phyloP scores from a whole-genome alignment of 2,329 filamentous ascomycete genomes.

The Hirsutella rhossiliensis region DNA sequence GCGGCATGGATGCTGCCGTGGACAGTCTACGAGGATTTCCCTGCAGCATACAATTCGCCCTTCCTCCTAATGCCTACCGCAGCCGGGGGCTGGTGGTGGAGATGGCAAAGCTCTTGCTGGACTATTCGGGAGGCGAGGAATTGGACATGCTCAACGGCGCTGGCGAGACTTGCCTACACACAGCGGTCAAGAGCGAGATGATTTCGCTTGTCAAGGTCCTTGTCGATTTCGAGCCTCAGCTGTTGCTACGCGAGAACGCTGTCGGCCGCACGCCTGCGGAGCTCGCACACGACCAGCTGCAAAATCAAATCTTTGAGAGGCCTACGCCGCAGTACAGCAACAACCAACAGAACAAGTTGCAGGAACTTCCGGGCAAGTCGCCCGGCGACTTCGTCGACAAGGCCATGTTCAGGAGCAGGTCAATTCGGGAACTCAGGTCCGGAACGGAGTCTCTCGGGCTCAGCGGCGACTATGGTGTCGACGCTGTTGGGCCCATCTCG shows the following conservation, averaged over 20 bases:
- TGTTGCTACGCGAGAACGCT: conserved; percentile 62
- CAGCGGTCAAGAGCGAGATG: conserved; percentile 29
- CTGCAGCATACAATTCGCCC: no score
- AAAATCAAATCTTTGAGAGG: conserved; percentile 23
- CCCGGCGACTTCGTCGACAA: background rate
- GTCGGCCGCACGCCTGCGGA: conserved; percentile 65
- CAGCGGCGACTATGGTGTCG: background rate
- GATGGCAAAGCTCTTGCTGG: conserved; percentile 36
- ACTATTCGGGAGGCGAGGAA: conserved; percentile 43
- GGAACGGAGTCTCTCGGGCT: background rate
- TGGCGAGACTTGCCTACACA: conserved; percentile 55
- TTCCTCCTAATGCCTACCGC: background rate
- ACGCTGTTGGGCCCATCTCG: background rate
- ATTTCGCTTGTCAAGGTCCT: conserved; percentile 28
- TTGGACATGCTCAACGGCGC: conserved; percentile 48
- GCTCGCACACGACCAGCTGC: conserved; percentile 44
- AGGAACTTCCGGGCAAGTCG: background rate
- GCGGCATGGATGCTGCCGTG: conserved; percentile 6
- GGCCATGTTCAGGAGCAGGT: background rate
- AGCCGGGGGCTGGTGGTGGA: conserved; percentile 18
- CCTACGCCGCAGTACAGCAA: conserved; percentile 4
- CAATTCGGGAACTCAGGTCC: background rate
- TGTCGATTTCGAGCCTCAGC: conserved; percentile 41
- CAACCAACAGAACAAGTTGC: conserved; percentile 1
- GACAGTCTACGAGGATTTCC: no score